phyloP scores from a whole-genome alignment of 805 yeast species.

The Lachancea thermotolerans region DNA sequence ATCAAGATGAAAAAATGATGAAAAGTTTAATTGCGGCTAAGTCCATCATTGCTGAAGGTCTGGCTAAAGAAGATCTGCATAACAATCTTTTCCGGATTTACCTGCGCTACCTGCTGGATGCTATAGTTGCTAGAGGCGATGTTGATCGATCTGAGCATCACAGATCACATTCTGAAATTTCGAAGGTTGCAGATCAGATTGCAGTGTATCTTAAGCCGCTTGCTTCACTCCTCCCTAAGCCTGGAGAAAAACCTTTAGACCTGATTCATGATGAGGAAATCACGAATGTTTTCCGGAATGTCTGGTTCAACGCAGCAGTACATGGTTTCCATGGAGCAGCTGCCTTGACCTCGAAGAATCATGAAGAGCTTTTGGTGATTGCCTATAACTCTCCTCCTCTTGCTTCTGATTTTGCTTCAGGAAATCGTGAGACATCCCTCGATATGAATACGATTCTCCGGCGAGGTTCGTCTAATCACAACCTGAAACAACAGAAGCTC shows the following conservation, averaged over 20 bases:
- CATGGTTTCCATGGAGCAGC: constrained; percentile 77
- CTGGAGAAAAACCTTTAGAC: constrained; percentile 38
- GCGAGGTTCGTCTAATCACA: constrained; percentile 80
- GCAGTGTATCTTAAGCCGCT: constrained; percentile 61
- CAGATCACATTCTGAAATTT: constrained; percentile 66
- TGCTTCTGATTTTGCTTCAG: constrained; percentile 73
- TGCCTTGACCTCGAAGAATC: constrained; percentile 42
- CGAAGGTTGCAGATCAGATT: constrained; percentile 64
- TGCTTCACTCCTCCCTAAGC: constrained; percentile 64
- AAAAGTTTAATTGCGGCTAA: constrained; percentile 46
- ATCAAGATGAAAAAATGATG: constrained; percentile 33
- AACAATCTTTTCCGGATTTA: constrained; percentile 47
- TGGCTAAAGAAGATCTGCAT: constrained; percentile 23
- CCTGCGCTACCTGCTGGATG: constrained; percentile 57
- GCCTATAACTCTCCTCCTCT: constrained; percentile 86
- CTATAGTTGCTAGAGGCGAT: constrained; percentile 73
- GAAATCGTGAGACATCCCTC: constrained; percentile 82
- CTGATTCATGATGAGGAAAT: constrained; percentile 36
- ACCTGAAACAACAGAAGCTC: constrained; percentile 67
- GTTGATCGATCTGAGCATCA: constrained; percentile 69
- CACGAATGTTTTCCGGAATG: constrained; percentile 64
- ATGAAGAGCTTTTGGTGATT: constrained; percentile 50
- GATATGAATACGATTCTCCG: constrained; percentile 87
- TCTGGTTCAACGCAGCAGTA: constrained; percentile 90
- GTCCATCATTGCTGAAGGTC: constrained; percentile 34